Base-by-base conservation (phyloP, 192 early-diverging fungal species). In the Backusella psychrophila region DNA sequence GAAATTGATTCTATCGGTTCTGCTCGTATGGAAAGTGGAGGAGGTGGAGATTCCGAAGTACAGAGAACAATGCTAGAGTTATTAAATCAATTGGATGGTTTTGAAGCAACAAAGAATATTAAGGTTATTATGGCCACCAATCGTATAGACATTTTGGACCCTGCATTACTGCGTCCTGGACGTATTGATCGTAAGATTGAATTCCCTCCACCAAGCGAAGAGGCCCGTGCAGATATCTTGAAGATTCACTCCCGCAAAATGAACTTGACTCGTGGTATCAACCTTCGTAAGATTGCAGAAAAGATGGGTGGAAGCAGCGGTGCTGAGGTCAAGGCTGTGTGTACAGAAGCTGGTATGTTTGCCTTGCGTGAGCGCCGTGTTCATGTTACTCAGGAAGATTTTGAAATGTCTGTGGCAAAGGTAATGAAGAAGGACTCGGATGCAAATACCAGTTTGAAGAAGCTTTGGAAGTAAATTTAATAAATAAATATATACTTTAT, bases 331-430 rank as follows among this genome's bases (percentile, higher is more conserved):
- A 95, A 95, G 71, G 94, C 90, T 68, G 93, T 94, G 36, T 95
- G 94, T 80, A 94, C 94, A 42, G 94, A 95, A 78, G 94, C 93
- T 12, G 93, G 93, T 80, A 96, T 94, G 94, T 96, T 94, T 79
- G 94, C 94, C 21, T 85, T 96, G 42, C 90, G 94, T 71, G 98
- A 99, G 86, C 90, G 98, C 49, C 90, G 98, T 75, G 97, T 99
- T 66, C 98, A 99, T 80, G 98, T 99, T 12, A 99, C 96, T 11
- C 98, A 99, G 82, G 97, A 99, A 84, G 98, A 99, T 86, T 99
- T 99, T 90, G 98, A 99, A 83, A 95, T 99, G 95, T 96, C 98
- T 14, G 96, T 99, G 23, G 92, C 95, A 71, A 99, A 99, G 94
- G 93, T 99, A 66, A 93, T 98, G 93, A 98, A 98, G 94, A 97